Conservation (phyloP, 805 yeast species). For the Sugiyamaella floridensis region DNA sequence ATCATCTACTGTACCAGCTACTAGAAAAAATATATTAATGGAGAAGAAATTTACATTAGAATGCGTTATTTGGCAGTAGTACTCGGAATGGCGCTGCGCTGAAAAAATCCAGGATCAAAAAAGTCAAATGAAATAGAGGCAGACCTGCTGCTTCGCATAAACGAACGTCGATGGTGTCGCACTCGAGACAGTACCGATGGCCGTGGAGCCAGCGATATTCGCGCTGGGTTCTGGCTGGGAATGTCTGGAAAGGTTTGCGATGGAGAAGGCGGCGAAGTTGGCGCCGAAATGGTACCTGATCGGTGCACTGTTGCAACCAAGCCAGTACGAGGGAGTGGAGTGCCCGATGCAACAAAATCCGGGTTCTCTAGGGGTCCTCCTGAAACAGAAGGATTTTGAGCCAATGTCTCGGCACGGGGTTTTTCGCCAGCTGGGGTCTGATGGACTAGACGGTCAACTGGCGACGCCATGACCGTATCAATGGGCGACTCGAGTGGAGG, state of each 20-base stretch:
- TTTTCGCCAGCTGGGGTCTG: not conserved
- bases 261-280: not conserved
- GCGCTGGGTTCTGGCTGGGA: not conserved
- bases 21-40: too few relatives aligned
- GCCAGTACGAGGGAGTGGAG: too few relatives aligned
- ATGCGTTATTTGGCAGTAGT: not conserved
- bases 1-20: too few relatives aligned
- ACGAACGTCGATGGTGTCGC: not conserved
- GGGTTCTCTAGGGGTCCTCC: not conserved
- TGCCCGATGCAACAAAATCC: not conserved
- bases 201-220: not conserved
- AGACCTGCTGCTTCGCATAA: not conserved
- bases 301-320: too few relatives aligned
- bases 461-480: not conserved
- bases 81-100: not conserved
- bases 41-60: too few relatives aligned
- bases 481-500: not conserved
- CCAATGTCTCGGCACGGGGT: not conserved
- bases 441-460: not conserved
- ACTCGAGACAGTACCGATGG: not conserved
- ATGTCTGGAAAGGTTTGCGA: not conserved
- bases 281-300: not conserved
- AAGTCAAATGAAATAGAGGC: conserved; percentile 6
- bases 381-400: not conserved
- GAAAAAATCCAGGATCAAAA: conserved; percentile 6